These are phyloP conservation scores for Erodium texanum DNA, from an alignment of 441 rosid genomes.

Conservation along the genomic window DNA sequence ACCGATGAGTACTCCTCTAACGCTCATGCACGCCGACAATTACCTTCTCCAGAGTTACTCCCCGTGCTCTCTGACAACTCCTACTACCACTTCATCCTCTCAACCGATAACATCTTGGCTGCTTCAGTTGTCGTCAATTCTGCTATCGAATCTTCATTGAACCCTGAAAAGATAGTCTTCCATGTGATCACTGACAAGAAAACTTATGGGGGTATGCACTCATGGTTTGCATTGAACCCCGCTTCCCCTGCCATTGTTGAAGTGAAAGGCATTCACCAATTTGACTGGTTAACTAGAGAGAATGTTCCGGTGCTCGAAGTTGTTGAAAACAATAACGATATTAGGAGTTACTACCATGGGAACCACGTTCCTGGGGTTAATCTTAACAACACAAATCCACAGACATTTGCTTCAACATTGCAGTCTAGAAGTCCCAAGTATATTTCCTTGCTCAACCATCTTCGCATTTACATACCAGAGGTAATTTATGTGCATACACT, in stretches of 20 bases:
- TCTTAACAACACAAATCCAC: conserved; percentile 70
- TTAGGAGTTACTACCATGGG: conserved; percentile 88
- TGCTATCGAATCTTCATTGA: conserved; percentile 66
- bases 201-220: conserved; percentile 97
- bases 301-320: conserved; percentile 98
- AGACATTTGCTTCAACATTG: conserved; percentile 83
- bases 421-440: conserved; percentile 97
- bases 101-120: conserved; percentile 95
- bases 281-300: conserved; percentile 97
- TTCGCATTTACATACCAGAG: conserved; percentile 95
- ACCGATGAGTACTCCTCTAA: conserved; percentile 97
- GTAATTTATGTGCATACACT: conserved; percentile 42
- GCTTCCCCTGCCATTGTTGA: conserved; percentile 84
- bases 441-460: conserved; percentile 95
- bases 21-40: conserved; percentile 94
- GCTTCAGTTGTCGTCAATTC: conserved; percentile 95
- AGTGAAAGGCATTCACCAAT: conserved; percentile 95
- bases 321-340: conserved; percentile 74
- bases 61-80: conserved; percentile 87
- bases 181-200: conserved; percentile 98
- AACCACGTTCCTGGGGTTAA: conserved; percentile 80
- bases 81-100: conserved; percentile 68
- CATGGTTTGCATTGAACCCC: conserved; percentile 95
- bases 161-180: conserved; percentile 85
- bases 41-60: conserved; percentile 95